phyloP scores from a whole-genome alignment of 805 yeast species.

The Nakazawaea anatomiae region DNA sequence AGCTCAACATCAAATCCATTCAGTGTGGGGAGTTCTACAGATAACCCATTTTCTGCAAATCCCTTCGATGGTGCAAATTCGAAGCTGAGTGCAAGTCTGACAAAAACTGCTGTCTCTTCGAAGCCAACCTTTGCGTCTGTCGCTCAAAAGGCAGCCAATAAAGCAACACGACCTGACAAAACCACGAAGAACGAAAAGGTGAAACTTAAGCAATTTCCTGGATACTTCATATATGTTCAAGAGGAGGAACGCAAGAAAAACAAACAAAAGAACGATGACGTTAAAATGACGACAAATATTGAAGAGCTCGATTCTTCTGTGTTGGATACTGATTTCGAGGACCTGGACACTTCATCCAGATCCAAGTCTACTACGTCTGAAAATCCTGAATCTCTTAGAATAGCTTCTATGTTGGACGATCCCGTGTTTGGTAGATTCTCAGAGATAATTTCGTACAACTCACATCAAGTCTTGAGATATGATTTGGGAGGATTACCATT shows the following conservation, averaged over 20 bases:
- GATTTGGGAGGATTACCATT: slow-evolving; percentile 76
- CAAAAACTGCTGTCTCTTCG: neutral
- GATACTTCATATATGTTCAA: slow-evolving; percentile 66
- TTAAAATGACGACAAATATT: slow-evolving; percentile 28
- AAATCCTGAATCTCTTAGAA: slow-evolving; percentile 38
- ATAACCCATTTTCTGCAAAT: slow-evolving; percentile 30
- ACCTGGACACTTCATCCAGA: slow-evolving; percentile 24
- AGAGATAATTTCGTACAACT: slow-evolving; percentile 70
- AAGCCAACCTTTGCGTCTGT: slow-evolving; percentile 20
- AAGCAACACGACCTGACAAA: neutral
- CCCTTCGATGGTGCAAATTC: slow-evolving; percentile 27
- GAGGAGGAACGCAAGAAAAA: slow-evolving; percentile 53
- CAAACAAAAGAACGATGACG: slow-evolving; percentile 26
- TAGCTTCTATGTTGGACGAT: slow-evolving; percentile 61
- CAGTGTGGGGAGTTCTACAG: slow-evolving; percentile 6
- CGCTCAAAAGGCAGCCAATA: slow-evolving; percentile 15
- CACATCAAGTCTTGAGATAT: slow-evolving; percentile 82
- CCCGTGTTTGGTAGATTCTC: slow-evolving; percentile 75
- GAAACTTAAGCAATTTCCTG: slow-evolving; percentile 50
- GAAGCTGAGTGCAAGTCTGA: too few relatives aligned
- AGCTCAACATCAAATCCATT: slow-evolving; percentile 22
- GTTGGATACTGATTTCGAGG: slow-evolving; percentile 33
- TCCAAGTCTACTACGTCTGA: slow-evolving; percentile 18
- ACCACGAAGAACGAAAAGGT: slow-evolving; percentile 8
- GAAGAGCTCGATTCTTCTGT: slow-evolving; percentile 44